Evolutionary conservation across 1,284 basidiomycete species (phyloP).

Genomic region (Tetrapyrgos nigripes): DNA sequence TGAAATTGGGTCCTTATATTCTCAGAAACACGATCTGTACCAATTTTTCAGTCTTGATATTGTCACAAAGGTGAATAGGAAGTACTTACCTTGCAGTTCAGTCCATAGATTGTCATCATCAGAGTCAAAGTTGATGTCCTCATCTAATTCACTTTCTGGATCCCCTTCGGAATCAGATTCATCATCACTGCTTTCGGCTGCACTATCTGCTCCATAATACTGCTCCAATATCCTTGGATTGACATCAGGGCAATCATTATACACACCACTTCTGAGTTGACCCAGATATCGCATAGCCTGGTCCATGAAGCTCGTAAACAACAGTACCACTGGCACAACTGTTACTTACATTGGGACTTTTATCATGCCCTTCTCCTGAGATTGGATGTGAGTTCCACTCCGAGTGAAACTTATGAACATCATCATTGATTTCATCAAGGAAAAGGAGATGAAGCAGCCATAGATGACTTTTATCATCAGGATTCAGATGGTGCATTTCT

Average conservation of each 20-base stretch:
- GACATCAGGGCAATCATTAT: neutral
- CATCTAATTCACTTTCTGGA: neutral
- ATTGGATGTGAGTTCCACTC: conserved; percentile 41
- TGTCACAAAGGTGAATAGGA: neutral
- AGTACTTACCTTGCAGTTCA: neutral
- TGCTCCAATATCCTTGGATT: neutral
- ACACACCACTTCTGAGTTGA: neutral
- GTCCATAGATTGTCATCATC: too few relatives aligned
- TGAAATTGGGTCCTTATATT: neutral
- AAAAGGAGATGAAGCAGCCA: conserved; percentile 29
- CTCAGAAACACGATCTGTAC: neutral
- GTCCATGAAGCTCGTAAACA: neutral
- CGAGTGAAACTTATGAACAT: conserved; percentile 31
- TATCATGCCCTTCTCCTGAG: conserved; percentile 15
- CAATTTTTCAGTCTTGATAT: neutral
- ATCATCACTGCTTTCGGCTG: neutral
- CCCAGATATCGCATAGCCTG: conserved; percentile 3
- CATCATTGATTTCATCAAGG: conserved; percentile 33
- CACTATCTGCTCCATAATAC: neutral
- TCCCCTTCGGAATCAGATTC: neutral
- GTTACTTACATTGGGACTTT: neutral
- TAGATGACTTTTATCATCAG: conserved; percentile 27
- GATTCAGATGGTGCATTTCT: conserved; percentile 14
- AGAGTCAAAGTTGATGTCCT: neutral
- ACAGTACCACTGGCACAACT: neutral